A percentile compares a stretch with the other conserved stretches of the same genome.
These are phyloP conservation scores for Hymenoscyphus fructigenus DNA, from an alignment of 2,329 filamentous ascomycete species.

Conservation along the genomic window DNA sequence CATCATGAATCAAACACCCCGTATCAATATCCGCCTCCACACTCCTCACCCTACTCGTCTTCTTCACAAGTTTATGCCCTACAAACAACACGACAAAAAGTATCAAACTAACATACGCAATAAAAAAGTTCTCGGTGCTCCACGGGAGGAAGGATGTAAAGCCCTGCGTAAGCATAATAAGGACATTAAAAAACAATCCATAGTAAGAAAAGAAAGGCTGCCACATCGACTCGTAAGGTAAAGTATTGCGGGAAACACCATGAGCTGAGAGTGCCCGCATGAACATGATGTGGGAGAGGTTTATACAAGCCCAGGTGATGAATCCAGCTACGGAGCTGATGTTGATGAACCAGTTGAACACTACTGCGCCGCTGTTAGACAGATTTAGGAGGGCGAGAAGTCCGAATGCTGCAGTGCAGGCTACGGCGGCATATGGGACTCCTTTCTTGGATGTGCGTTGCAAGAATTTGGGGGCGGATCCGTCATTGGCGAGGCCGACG, in stretches of 20 bases:
- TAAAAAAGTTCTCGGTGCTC: conserved; percentile 60
- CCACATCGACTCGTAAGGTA: conserved; percentile 61
- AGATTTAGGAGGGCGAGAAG: conserved; percentile 69
- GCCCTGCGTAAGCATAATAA: conserved; percentile 67
- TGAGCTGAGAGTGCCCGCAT: conserved; percentile 58
- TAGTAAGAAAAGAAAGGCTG: conserved; percentile 67
- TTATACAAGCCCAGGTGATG: conserved; percentile 69
- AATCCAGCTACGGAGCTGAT: conserved; percentile 68
- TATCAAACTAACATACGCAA: conserved; percentile 63
- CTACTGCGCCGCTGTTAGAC: conserved; percentile 53
- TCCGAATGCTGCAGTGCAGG: conserved; percentile 55
- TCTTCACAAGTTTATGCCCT: conserved; percentile 55
- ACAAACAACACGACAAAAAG: conserved; percentile 59
- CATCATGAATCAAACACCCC: conserved; percentile 39
- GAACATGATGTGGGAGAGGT: conserved; percentile 63
- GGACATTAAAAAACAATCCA: conserved; percentile 62
- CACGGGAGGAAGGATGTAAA: conserved; percentile 68
- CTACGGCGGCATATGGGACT: conserved; percentile 63
- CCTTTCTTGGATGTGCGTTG: conserved; percentile 59
- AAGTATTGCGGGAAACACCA: conserved; percentile 53
- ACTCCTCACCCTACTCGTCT: conserved; percentile 39
- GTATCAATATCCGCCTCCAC: conserved; percentile 45
- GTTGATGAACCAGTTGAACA: conserved; percentile 74
- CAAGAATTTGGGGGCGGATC: conserved; percentile 61
- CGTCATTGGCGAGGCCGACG: conserved; percentile 63